phyloP scores from a whole-genome alignment of 257 asterid genomes.

The Ilex asprella region DNA sequence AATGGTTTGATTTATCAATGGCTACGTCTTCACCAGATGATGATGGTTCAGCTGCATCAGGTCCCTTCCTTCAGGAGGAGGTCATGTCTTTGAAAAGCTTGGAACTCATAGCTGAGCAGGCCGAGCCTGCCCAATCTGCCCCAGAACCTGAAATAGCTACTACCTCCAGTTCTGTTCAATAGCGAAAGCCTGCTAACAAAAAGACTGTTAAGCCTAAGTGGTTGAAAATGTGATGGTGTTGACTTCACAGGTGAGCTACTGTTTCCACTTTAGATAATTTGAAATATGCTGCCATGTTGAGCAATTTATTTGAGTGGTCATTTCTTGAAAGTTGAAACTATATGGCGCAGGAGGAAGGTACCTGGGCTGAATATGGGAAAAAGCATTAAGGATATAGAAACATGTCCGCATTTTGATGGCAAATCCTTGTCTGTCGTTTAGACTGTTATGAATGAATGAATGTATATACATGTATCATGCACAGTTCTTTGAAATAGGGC shows the following conservation, averaged over 20 bases:
- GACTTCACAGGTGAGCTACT: neutral
- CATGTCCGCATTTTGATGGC: too few species aligned
- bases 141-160: conserved; percentile 23
- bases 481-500: too few species aligned
- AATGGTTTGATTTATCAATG: neutral
- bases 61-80: conserved; percentile 73
- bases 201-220: conserved; percentile 87
- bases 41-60: conserved; percentile 33
- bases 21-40: conserved; percentile 34
- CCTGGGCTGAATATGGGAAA: too few species aligned
- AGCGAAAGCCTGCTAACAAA: conserved; percentile 57
- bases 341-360: too few species aligned
- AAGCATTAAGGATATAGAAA: too few species aligned
- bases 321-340: too few species aligned
- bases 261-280: too few species aligned
- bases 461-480: too few species aligned
- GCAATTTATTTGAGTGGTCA: too few species aligned
- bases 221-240: conserved; percentile 65
- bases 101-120: conserved; percentile 36
- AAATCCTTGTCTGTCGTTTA: too few species aligned
- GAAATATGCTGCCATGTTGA: too few species aligned
- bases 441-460: too few species aligned
- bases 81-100: conserved; percentile 72
- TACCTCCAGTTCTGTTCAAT: conserved; percentile 28
- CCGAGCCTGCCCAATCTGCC: conserved; percentile 31